Conservation (phyloP, 257 asterid genomes). For the Salvia rosmarinus region DNA sequence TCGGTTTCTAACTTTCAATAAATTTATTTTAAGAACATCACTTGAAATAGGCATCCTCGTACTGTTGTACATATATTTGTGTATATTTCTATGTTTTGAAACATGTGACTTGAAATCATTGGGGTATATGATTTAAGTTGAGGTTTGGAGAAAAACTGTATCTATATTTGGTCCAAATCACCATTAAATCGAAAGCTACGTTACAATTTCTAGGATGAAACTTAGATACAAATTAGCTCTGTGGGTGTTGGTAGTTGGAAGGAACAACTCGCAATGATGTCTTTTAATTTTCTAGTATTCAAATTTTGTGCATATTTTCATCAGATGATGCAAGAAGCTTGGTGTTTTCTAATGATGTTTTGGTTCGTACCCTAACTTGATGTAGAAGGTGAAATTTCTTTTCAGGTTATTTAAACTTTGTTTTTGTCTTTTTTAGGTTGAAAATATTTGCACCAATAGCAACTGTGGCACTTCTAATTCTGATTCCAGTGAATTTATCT, state of each 20-base stretch:
- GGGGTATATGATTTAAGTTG: neutral
- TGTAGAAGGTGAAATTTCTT: conserved; percentile 15
- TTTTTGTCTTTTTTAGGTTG: conserved; percentile 48
- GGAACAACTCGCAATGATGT: too few relatives aligned
- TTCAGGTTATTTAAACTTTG: conserved; percentile 18
- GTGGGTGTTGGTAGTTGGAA: neutral
- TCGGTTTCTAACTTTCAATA: neutral
- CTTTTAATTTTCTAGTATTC: too few relatives aligned
- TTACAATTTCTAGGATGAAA: neutral
- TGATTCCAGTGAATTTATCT: conserved; percentile 89
- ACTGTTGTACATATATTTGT: neutral
- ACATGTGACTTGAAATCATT: neutral
- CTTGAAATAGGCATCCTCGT: neutral
- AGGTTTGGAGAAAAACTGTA: neutral
- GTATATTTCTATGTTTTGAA: neutral
- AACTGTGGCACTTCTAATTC: conserved; percentile 70
- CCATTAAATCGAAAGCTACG: neutral
- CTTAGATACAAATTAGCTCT: conserved; percentile 8
- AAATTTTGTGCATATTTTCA: neutral
- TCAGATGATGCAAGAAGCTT: conserved; percentile 11
- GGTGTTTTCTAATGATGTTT: conserved; percentile 12
- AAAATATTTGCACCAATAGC: conserved; percentile 89
- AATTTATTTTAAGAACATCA: neutral
- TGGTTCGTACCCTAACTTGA: conserved; percentile 5
- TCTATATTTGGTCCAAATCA: neutral